Conservation (phyloP, 2,329 filamentous ascomycete species). For the Juglanconis sp. region DNA sequence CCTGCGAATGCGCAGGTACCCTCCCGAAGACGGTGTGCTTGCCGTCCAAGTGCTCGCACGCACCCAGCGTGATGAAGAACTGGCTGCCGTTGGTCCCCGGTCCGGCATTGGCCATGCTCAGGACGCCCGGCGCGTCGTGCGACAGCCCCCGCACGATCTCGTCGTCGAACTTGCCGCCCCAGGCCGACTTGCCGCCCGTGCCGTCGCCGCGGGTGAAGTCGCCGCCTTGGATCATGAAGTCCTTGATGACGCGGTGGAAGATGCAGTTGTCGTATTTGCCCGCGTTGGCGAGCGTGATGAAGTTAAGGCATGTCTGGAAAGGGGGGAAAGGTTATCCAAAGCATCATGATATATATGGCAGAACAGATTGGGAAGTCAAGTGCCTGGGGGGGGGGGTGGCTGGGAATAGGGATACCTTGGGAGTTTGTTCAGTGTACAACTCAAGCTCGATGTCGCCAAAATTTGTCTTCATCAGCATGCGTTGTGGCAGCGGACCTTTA, state of each 20-base stretch:
- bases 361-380: too few species aligned
- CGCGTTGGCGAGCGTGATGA: slow-evolving; percentile 9
- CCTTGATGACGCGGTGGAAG: slow-evolving; percentile 11
- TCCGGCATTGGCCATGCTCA: slow-evolving; percentile 94
- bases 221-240: slow-evolving; percentile 96
- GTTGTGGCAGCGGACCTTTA: not conserved
- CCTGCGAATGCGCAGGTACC: slow-evolving; percentile 45
- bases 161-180: slow-evolving; percentile 82
- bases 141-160: slow-evolving; percentile 80
- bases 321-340: not conserved
- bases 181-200: slow-evolving; percentile 83
- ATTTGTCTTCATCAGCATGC: not conserved
- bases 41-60: slow-evolving; percentile 81
- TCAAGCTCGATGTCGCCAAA: not conserved
- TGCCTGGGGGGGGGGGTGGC: too few species aligned
- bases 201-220: slow-evolving; percentile 94
- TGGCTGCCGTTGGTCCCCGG: slow-evolving; percentile 92
- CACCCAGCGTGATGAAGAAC: slow-evolving; percentile 92
- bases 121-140: slow-evolving; percentile 74
- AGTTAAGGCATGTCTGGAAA: slow-evolving; percentile 4
- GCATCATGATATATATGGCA: not conserved
- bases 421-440: not conserved
- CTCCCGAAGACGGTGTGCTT: slow-evolving; percentile 96
- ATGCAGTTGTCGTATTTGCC: slow-evolving; percentile 10
- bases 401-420: not conserved